phyloP scores from a whole-genome alignment of 306 rosid species.

The Castanospermum australe region DNA sequence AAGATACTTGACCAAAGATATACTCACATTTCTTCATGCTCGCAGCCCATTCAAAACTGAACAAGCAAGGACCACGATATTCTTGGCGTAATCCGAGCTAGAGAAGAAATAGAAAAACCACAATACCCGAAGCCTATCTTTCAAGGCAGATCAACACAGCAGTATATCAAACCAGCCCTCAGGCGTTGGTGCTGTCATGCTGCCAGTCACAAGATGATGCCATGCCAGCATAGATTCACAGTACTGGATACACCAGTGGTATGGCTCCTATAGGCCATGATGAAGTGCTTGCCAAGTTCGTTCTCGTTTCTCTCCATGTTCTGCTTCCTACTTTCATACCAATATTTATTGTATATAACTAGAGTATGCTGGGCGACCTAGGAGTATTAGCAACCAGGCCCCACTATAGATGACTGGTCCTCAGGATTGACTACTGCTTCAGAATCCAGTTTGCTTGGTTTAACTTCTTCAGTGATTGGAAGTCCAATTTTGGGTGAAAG shows the following conservation, averaged over 20 bases:
- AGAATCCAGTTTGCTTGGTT: conserved; percentile 58
- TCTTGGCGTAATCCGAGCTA: conserved; percentile 38
- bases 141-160: conserved; percentile 37
- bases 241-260: conserved; percentile 11
- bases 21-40: conserved; percentile 37
- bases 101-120: conserved; percentile 31
- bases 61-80: conserved; percentile 44
- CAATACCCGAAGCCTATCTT: conserved; percentile 38
- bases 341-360: conserved; percentile 34
- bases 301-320: conserved; percentile 23
- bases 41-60: conserved; percentile 40
- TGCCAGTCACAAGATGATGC: conserved; percentile 14
- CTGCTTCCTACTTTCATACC: conserved; percentile 32
- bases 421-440: conserved; percentile 70
- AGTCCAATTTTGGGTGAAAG: conserved; percentile 81
- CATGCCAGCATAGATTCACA: conserved; percentile 20
- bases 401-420: conserved; percentile 75
- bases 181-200: neutral
- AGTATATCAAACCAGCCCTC: conserved; percentile 26
- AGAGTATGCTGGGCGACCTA: conserved; percentile 1
- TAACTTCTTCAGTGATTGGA: conserved; percentile 50
- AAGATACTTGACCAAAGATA: conserved; percentile 23
- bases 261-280: conserved; percentile 20
- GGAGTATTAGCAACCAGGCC: conserved; percentile 55
- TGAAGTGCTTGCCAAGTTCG: conserved; percentile 28